Base-by-base conservation (phyloP, 2,329 filamentous ascomycete species). In the Dactylellina cionopaga region DNA sequence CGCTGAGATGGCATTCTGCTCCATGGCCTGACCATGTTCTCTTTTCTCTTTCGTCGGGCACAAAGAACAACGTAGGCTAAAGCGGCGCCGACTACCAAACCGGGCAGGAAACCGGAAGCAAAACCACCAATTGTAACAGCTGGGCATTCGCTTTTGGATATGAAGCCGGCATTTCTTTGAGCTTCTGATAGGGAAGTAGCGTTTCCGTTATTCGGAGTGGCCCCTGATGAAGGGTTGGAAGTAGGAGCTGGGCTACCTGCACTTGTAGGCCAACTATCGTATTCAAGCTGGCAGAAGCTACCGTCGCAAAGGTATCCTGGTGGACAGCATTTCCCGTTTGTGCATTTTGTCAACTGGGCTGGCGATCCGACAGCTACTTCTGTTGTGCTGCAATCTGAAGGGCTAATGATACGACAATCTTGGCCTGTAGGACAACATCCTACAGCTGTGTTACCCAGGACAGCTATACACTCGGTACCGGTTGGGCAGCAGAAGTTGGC, bases 401-500 rank as follows among this genome's bases (percentile, higher is more conserved):
- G 51, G 24, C 39, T 29, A 6, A 74, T 62, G 5, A 74, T 33
- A 11, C 69, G 58, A n/a, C 69, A 74, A 33, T 74, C 69, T 33
- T 68, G 60, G 10, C 69, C 69, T 1, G 54, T 68, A 9, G 69
- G 69, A 24, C 69, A 74, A 41, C 69, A 74, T 41, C 62, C 60
- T 2, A 74, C 69, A 4, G 60, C 62, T 31, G 46, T 74, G 51
- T 74, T 74, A 15, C 55, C 52, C 1, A 66, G 41, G 4, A 74
- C 62, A 6, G 54, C 54, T 10, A 68, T 74, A 33, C 69, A 74
- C 7, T 66, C 60, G 10, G 60, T 74, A 6, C 58, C 58, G n/a
- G 43, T 62, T 27, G 69, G 69, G n/a, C 69, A 74, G 24, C 69
- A 74, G 54, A 74, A 74, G 19, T 74, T 68, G 11, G 69, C 37